Percentiles rank a stretch among this genome's conserved stretches.
Evolutionary conservation across 2,329 filamentous ascomycete genomes (phyloP).

Genomic region (Fusarium sp.): DNA sequence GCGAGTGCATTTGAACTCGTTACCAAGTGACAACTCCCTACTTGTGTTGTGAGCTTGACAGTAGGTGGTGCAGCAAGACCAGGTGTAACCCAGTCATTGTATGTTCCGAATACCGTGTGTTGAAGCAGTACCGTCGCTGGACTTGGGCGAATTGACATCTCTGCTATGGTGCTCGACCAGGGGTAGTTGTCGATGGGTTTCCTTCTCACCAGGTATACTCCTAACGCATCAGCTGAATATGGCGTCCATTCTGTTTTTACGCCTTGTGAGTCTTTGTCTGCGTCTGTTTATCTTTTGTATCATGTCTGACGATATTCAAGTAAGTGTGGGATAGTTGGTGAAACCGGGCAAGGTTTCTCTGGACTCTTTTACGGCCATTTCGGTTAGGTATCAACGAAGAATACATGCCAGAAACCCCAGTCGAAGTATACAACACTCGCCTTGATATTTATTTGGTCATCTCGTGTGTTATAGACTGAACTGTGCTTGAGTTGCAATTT

Average conservation of each 20-base stretch:
- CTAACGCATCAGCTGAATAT: not conserved
- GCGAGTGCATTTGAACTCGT: not conserved
- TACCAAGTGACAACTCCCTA: not conserved
- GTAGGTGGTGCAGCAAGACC: not conserved
- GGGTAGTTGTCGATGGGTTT: not conserved
- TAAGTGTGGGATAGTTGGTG: not conserved
- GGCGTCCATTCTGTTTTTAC: not conserved
- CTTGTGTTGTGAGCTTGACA: not conserved
- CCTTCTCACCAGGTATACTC: not conserved
- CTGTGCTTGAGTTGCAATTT: not conserved
- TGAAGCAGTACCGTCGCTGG: not conserved
- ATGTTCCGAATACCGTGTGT: not conserved
- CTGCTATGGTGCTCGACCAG: not conserved
- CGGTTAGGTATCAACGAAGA: not conserved
- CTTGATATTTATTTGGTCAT: not conserved
- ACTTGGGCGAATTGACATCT: not conserved
- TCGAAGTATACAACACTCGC: not conserved
- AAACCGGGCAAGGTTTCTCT: not conserved
- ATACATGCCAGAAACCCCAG: not conserved
- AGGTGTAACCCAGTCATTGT: accelerated
- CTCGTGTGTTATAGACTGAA: not conserved
- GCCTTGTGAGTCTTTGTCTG: not conserved
- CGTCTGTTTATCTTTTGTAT: not conserved
- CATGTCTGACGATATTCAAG: not conserved
- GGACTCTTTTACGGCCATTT: not conserved